Percentiles rank a stretch among this genome's conserved stretches.
These are phyloP conservation scores for Pestalotiopsis sp. DNA, from an alignment of 2,329 filamentous ascomycete species.

Conservation along the genomic window DNA sequence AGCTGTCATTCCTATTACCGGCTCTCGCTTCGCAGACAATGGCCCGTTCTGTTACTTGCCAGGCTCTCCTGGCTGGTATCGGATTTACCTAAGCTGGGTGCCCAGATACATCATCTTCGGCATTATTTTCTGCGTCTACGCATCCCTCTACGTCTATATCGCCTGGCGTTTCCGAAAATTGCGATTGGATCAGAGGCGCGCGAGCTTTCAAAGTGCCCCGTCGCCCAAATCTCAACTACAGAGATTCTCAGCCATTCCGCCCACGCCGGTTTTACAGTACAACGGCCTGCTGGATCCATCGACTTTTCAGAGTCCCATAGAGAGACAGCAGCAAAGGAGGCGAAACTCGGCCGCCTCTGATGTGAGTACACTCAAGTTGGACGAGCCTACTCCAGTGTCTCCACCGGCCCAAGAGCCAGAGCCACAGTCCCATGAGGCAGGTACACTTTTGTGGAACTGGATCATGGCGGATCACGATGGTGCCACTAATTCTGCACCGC, in stretches of 20 bases:
- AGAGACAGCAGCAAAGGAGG: slow-evolving; percentile 23
- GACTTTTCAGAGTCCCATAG: slow-evolving; percentile 13
- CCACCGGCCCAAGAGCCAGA: slow-evolving; percentile 10
- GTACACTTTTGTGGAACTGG: slow-evolving; percentile 26
- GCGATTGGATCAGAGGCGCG: slow-evolving; percentile 30
- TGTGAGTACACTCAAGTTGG: slow-evolving; percentile 27
- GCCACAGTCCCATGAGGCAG: slow-evolving; percentile 11
- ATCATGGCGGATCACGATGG: slow-evolving; percentile 22
- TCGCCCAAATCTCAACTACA: slow-evolving; percentile 15
- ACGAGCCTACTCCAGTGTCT: slow-evolving; percentile 17
- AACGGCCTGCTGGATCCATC: slow-evolving; percentile 25
- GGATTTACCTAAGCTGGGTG: slow-evolving; percentile 70
- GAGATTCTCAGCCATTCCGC: slow-evolving; percentile 20
- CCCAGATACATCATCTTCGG: slow-evolving; percentile 72
- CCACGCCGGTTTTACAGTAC: slow-evolving; percentile 25
- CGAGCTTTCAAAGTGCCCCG: slow-evolving; percentile 21
- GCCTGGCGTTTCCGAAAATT: slow-evolving; percentile 45
- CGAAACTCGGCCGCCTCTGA: slow-evolving; percentile 28
- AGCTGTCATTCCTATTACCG: slow-evolving; percentile 31
- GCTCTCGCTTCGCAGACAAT: slow-evolving; percentile 28
- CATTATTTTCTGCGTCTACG: slow-evolving; percentile 66
- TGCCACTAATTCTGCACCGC: slow-evolving; percentile 5
- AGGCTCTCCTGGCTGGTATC: slow-evolving; percentile 68
- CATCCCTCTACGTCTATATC: slow-evolving; percentile 72
- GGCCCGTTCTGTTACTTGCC: slow-evolving; percentile 66